phyloP scores from a whole-genome alignment of 192 early-diverging fungal genomes.

The Coemansia sp. region DNA sequence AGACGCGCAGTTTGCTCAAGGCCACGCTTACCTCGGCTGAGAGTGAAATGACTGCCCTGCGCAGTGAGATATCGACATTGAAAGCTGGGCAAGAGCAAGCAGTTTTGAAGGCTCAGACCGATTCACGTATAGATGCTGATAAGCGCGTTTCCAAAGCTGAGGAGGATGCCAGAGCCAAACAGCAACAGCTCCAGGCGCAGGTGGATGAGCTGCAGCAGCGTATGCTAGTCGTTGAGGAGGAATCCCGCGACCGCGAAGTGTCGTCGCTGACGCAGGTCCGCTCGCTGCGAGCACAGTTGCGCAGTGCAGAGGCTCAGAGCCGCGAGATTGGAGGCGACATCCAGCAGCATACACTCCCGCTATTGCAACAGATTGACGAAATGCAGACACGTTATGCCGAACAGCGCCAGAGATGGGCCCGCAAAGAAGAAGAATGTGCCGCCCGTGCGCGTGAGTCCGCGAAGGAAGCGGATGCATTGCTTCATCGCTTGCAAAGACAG shows the following conservation, averaged over 20 bases:
- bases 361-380: conserved; percentile 53
- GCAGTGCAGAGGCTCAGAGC: conserved; percentile 29
- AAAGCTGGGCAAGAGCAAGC: conserved; percentile 11
- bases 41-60: conserved; percentile 9
- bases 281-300: conserved; percentile 40
- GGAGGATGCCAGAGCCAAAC: conserved; percentile 16
- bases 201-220: conserved; percentile 41
- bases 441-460: conserved; percentile 18
- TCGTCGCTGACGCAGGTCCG: conserved; percentile 34
- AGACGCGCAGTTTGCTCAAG: conserved; percentile 28
- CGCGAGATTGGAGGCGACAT: conserved; percentile 32
- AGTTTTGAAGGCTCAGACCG: conserved; percentile 16
- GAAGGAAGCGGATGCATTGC: conserved; percentile 15
- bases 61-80: conserved; percentile 14
- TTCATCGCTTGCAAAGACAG: conserved; percentile 13
- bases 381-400: conserved; percentile 36
- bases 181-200: conserved; percentile 47
- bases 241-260: conserved; percentile 39
- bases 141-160: conserved; percentile 27
- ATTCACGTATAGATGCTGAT: conserved; percentile 34
- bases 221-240: conserved; percentile 38
- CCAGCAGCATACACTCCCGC: conserved; percentile 47
- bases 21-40: conserved; percentile 28
- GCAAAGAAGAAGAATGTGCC: conserved; percentile 29
- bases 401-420: conserved; percentile 28